Percentiles rank a stretch among this genome's conserved stretches.
These are phyloP conservation scores for Gossypioides kirkii DNA, from an alignment of 345 rosid genomes.

Conservation along the genomic window DNA sequence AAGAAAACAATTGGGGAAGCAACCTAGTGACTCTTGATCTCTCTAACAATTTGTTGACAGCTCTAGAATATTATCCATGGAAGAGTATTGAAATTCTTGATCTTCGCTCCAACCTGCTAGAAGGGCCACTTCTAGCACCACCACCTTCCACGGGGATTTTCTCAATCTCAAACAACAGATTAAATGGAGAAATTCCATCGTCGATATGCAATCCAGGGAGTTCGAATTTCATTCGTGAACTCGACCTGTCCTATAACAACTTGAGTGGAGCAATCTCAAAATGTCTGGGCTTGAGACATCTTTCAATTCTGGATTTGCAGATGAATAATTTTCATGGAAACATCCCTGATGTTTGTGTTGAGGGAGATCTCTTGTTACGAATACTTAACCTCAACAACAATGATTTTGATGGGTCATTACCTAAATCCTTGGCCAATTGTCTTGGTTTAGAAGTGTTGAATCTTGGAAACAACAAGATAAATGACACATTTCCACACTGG, in stretches of 20 bases:
- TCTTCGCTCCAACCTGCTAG: neutral
- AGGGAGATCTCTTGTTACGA: neutral
- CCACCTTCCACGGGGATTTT: neutral
- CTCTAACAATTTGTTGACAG: neutral
- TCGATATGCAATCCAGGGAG: slow-evolving; percentile 4
- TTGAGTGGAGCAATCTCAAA: slow-evolving; percentile 13
- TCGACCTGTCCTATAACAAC: slow-evolving; percentile 14
- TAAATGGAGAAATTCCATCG: slow-evolving; percentile 15
- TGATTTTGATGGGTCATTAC: slow-evolving; percentile 13
- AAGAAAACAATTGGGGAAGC: neutral
- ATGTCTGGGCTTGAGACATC: neutral
- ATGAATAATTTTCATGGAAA: slow-evolving; percentile 19
- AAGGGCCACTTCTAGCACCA: slow-evolving; percentile 11
- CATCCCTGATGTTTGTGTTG: neutral
- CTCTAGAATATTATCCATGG: neutral
- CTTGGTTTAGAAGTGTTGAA: neutral
- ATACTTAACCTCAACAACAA: neutral
- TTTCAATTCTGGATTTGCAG: neutral
- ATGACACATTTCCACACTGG: neutral
- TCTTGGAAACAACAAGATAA: slow-evolving; percentile 15
- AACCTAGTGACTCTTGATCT: neutral
- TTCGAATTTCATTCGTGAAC: neutral
- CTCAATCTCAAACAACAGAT: slow-evolving; percentile 7
- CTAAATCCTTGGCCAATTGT: slow-evolving; percentile 10
- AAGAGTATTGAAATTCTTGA: neutral